Conservation (phyloP, 2,329 filamentous ascomycete species). For the Acrocalymma vagum region DNA sequence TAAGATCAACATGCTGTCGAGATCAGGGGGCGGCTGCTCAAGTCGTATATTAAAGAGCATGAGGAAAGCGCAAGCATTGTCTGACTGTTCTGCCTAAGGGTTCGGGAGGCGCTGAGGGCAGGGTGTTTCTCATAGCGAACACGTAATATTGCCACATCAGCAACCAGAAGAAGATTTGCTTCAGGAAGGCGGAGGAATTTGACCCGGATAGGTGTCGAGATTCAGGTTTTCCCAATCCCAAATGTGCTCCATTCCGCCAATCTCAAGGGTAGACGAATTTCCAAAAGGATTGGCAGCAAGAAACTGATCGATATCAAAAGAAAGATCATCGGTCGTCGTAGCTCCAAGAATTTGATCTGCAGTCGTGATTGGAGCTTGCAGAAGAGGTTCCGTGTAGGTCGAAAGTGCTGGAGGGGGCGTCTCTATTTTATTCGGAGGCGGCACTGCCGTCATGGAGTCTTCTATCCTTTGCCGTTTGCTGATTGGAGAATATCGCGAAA, state of each 20-base stretch:
- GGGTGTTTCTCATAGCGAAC: too few relatives aligned
- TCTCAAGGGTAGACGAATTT: slow-evolving; percentile 22
- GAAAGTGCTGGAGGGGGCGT: not conserved
- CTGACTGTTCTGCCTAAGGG: too few relatives aligned
- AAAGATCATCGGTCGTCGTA: slow-evolving; percentile 22
- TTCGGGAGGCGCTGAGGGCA: too few relatives aligned
- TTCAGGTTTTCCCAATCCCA: slow-evolving; percentile 43
- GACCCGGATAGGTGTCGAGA: slow-evolving; percentile 22
- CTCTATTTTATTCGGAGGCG: slow-evolving; percentile 5
- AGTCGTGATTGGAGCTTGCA: not conserved
- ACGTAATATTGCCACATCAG: too few relatives aligned
- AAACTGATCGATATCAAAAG: slow-evolving; percentile 40
- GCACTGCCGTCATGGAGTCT: slow-evolving; percentile 1
- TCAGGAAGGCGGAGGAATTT: too few relatives aligned
- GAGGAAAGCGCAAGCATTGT: too few relatives aligned
- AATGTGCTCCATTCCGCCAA: slow-evolving; percentile 41
- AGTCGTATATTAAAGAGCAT: too few relatives aligned
- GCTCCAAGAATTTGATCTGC: slow-evolving; percentile 10
- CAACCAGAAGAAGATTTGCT: too few relatives aligned
- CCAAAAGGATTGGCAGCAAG: slow-evolving; percentile 36
- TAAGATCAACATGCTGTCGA: too few relatives aligned
- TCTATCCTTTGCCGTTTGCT: slow-evolving; percentile 27
- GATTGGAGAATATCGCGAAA: slow-evolving; percentile 19
- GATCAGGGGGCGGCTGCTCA: too few relatives aligned
- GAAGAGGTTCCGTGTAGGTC: not conserved